phyloP scores from a whole-genome alignment of 225 moss, liverwort and hornwort genomes.

The Anthoceros angustus region DNA sequence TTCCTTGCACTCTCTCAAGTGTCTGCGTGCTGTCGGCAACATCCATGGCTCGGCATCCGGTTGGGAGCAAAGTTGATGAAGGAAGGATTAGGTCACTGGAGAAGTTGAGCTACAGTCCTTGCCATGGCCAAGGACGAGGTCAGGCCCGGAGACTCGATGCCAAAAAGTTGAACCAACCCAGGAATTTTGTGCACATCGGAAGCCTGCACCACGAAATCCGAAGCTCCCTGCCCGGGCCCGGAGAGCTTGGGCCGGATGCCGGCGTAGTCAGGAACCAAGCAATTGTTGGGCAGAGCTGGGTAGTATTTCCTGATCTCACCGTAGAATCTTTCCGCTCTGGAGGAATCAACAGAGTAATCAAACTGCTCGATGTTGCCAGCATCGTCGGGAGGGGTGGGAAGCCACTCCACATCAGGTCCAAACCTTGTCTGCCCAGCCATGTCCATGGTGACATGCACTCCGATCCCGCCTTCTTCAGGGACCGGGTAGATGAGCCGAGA shows the following conservation, averaged over 20 bases:
- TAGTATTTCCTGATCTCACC: slow-evolving; percentile 67
- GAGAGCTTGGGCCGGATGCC: slow-evolving; percentile 84
- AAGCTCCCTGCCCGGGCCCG: slow-evolving; percentile 49
- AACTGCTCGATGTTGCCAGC: slow-evolving; percentile 43
- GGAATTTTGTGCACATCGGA: slow-evolving; percentile 55
- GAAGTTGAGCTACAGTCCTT: slow-evolving; percentile 25
- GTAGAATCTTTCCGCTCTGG: slow-evolving; percentile 49
- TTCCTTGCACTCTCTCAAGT: no score
- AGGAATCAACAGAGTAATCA: slow-evolving; percentile 56
- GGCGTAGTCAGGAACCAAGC: slow-evolving; percentile 64
- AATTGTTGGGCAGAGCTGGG: slow-evolving; percentile 57
- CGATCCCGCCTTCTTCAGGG: slow-evolving; percentile 91
- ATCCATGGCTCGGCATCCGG: no score
- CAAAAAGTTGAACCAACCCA: slow-evolving; percentile 70
- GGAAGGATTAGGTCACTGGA: background rate
- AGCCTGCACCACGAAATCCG: slow-evolving; percentile 81
- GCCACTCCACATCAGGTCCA: slow-evolving; percentile 97
- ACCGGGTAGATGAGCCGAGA: slow-evolving; percentile 78
- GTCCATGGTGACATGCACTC: slow-evolving; percentile 84
- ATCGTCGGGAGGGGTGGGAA: slow-evolving; percentile 37
- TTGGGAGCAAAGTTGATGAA: no score
- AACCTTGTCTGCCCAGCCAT: slow-evolving; percentile 64
- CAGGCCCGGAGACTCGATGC: slow-evolving; percentile 96
- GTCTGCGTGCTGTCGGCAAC: no score
- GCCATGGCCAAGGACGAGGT: slow-evolving; percentile 70